Evolutionary conservation across 192 early-diverging fungal species (phyloP).

Genomic region (Dissophora globulifera): DNA sequence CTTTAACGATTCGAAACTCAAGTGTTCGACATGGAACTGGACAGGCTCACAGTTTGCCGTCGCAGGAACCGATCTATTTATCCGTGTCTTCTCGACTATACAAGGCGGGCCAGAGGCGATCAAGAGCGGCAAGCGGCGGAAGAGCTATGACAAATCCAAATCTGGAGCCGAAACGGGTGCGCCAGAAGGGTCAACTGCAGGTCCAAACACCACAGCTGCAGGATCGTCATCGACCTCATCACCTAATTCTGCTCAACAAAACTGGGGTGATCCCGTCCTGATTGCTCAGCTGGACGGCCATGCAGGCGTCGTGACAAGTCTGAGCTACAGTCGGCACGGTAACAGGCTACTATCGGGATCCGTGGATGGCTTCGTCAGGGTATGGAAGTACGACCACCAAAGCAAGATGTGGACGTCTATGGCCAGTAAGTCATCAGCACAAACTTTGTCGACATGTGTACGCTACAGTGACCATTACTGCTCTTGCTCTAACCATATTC

Average conservation of each 20-base stretch:
- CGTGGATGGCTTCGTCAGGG: conserved; percentile 80
- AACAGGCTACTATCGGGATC: conserved; percentile 77
- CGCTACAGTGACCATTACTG: background rate
- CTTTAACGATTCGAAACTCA: conserved; percentile 37
- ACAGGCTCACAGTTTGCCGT: conserved; percentile 85
- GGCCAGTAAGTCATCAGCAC: conserved; percentile 50
- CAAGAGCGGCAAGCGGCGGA: conserved; percentile 32
- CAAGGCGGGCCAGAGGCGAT: conserved; percentile 50
- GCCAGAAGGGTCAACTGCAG: conserved; percentile 5
- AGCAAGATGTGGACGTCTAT: conserved; percentile 69
- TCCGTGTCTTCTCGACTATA: conserved; percentile 81
- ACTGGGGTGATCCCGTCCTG: conserved; percentile 54
- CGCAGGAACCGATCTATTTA: conserved; percentile 78
- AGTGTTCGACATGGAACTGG: conserved; percentile 77
- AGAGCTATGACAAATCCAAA: conserved; percentile 23
- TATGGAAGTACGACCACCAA: conserved; percentile 71
- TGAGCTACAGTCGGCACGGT: conserved; percentile 78
- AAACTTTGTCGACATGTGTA: background rate
- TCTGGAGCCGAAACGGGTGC: background rate
- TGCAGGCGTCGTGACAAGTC: conserved; percentile 74
- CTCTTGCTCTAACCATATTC: too few species aligned
- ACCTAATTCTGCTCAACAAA: conserved; percentile 3
- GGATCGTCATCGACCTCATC: conserved; percentile 10
- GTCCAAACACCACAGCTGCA: background rate
- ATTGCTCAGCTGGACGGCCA: conserved; percentile 77